Percentiles rank a stretch among this genome's conserved stretches.
phyloP scores from a whole-genome alignment of 192 early-diverging fungal species.

The Umbelopsis sp. region DNA sequence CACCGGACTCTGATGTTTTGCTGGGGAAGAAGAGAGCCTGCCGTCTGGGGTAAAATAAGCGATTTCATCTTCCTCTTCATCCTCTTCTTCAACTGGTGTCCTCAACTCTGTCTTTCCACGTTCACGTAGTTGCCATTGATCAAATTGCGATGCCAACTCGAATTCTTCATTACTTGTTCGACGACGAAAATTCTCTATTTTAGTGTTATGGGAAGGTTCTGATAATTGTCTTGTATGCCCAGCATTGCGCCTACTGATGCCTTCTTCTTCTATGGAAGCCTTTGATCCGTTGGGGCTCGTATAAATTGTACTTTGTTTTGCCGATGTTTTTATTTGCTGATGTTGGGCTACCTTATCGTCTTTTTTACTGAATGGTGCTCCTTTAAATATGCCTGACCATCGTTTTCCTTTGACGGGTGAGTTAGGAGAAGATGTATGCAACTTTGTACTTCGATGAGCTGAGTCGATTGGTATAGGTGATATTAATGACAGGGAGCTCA shows the following conservation, averaged over 20 bases:
- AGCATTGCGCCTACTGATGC: background rate
- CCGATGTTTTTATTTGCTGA: background rate
- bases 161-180: constrained; percentile 5
- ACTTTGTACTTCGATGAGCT: background rate
- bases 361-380: background rate
- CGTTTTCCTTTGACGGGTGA: background rate
- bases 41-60: constrained; percentile 7
- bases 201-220: background rate
- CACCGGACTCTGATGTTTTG: background rate
- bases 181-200: background rate
- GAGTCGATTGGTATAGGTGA: background rate
- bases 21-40: background rate
- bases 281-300: background rate
- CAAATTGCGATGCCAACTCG: constrained; percentile 6
- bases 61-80: constrained; percentile 15
- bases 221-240: background rate
- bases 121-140: constrained; percentile 1
- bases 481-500: background rate
- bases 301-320: background rate
- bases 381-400: constrained; percentile 5
- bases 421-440: background rate
- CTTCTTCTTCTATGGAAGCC: background rate
- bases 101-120: background rate
- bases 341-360: background rate
- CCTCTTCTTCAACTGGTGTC: constrained; percentile 2